Evolutionary conservation across 441 rosid species (phyloP).

Genomic region (Metrosideros polymorpha): DNA sequence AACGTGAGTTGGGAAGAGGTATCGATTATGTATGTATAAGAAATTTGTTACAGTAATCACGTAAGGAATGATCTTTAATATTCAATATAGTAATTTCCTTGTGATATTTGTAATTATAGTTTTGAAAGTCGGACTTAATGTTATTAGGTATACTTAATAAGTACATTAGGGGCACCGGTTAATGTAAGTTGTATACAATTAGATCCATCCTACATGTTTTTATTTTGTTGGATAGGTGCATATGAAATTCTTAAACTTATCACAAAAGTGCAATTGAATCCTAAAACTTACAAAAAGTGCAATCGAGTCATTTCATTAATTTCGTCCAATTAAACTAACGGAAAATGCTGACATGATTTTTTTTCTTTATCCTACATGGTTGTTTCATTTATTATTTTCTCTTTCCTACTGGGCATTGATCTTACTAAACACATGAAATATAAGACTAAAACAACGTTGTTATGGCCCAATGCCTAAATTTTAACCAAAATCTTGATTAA

Average conservation of each 20-base stretch:
- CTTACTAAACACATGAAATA: background rate
- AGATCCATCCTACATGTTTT: background rate
- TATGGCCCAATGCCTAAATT: background rate
- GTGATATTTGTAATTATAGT: too few species aligned
- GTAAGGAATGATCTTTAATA: too few species aligned
- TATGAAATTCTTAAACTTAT: fast-evolving
- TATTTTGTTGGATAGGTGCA: background rate
- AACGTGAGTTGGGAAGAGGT: background rate
- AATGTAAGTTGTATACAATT: too few species aligned
- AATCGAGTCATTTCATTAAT: background rate
- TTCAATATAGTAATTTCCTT: too few species aligned
- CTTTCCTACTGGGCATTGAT: background rate
- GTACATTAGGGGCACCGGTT: too few species aligned
- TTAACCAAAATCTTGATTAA: background rate
- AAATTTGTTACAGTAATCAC: background rate
- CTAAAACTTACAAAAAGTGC: background rate
- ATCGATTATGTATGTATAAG: background rate
- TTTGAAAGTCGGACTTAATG: too few species aligned
- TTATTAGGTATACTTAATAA: too few species aligned
- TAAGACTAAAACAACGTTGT: background rate
- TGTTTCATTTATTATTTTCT: background rate
- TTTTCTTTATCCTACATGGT: background rate
- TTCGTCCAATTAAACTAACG: fast-evolving
- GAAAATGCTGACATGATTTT: background rate
- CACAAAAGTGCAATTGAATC: fast-evolving